Base-by-base conservation (phyloP, 2,329 filamentous ascomycete genomes). In the Magnaporthiopsis poae region DNA sequence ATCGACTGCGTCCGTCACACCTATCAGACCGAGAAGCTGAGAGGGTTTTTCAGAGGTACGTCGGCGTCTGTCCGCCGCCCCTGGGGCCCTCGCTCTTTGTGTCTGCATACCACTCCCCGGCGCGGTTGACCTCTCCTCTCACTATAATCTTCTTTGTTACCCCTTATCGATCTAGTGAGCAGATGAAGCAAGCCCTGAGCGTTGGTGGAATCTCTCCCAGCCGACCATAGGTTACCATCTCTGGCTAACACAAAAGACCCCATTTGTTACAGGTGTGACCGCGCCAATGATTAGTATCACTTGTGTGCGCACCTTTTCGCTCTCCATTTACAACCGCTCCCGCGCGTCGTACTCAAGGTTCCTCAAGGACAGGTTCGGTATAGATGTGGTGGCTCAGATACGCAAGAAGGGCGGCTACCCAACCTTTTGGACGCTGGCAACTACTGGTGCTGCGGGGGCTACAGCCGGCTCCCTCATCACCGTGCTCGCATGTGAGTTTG, bases 381-480 rank as follows among this genome's bases (percentile, higher is more conserved):
- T 87, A 72, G 90, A 91, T 73, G 90, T 92, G 31, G 82, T 93
- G 66, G 83, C 84, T 31, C 87, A 90, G 73, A 90, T 91, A 66
- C 91, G 89, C 73, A 86, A 83, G 64, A 83, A 81, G 63, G 89
- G 89, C 68, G 87, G 86, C 60, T 88, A 88, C 71, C 91, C 91
- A 52, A 92, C 85, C 62, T 71, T 91, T 12, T 87, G 88, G 73
- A 92, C 91, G 0, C 80, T 93, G 66, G 81, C 86, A 66, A 93
- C 90, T 73, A 94, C 93, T 77, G 90, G 89, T 31, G 84, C 87
- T 13, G 89, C 91, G 61, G 91, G 91, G 64, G 90, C 90, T 60
- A 90, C 88, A 15, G 89, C 91, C 64, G 91, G 91, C 66, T 91
- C 89, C 29, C 84, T 87, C 68, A 93, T 95, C 66, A 93, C 91